phyloP scores from a whole-genome alignment of 768 basidiomycete genomes.

The Amanita thiersii region DNA sequence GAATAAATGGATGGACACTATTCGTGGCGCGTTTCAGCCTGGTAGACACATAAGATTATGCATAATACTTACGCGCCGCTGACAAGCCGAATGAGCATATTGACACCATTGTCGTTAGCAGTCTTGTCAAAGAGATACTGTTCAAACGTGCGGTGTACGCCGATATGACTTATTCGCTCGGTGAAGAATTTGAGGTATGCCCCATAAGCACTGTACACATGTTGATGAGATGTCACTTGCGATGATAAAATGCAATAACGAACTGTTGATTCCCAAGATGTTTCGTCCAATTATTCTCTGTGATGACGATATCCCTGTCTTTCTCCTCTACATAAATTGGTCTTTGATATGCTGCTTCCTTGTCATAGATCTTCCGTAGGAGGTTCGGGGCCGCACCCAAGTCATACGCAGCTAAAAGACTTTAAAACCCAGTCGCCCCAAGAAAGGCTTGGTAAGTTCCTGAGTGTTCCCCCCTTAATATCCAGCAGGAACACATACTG shows the following conservation, averaged over 20 bases:
- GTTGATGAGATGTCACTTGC: not conserved
- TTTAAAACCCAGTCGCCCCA: no score
- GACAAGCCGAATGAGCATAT: conserved; percentile 28
- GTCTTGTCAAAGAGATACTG: conserved; percentile 34
- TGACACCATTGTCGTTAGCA: conserved; percentile 22
- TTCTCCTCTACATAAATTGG: conserved; percentile 29
- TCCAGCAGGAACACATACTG: conserved; percentile 31
- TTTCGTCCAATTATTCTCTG: conserved; percentile 38
- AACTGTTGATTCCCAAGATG: conserved; percentile 42
- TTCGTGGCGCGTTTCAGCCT: not conserved
- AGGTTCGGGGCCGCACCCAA: conserved; percentile 38
- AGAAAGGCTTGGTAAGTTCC: not conserved
- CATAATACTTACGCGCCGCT: conserved; percentile 24
- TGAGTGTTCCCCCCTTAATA: not conserved
- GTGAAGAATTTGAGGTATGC: conserved; percentile 32
- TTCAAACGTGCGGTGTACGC: conserved; percentile 33
- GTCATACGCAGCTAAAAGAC: conserved; percentile 49
- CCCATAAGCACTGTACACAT: conserved; percentile 25
- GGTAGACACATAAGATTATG: not conserved
- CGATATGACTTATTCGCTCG: conserved; percentile 25
- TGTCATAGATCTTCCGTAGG: conserved; percentile 41
- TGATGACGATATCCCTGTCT: conserved; percentile 26
- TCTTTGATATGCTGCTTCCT: conserved; percentile 27
- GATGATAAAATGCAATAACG: conserved; percentile 8
- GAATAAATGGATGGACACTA: conserved; percentile 50